phyloP scores from a whole-genome alignment of 306 rosid species.

The Coriaria nepalensis region DNA sequence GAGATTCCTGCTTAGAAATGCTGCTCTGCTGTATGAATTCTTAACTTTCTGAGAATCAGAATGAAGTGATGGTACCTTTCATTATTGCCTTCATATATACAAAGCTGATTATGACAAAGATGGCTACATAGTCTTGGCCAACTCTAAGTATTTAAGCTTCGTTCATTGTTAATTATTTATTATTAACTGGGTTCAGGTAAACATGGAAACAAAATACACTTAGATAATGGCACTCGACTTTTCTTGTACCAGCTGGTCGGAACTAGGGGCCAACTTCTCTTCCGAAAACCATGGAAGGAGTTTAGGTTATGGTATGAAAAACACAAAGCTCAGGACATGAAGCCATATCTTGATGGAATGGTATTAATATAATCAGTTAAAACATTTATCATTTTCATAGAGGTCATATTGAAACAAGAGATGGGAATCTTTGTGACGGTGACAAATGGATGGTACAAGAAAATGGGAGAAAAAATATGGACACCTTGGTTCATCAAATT shows the following conservation, averaged over 20 bases:
- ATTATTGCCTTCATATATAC: no score
- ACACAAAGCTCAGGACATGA: conserved; percentile 62
- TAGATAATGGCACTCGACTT: conserved; percentile 46
- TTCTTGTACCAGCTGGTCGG: conserved; percentile 89
- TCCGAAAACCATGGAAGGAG: conserved; percentile 97
- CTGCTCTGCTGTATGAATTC: no score
- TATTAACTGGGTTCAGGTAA: conserved; percentile 44
- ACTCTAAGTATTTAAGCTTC: neutral
- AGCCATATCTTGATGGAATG: conserved; percentile 85
- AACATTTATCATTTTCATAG: neutral
- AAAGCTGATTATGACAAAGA: neutral
- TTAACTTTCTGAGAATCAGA: no score
- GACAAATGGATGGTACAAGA: conserved; percentile 88
- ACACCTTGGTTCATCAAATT: conserved; percentile 98
- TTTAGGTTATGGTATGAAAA: conserved; percentile 89
- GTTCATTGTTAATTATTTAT: conserved; percentile 1
- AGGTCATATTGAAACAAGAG: conserved; percentile 6
- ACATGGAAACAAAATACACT: conserved; percentile 64
- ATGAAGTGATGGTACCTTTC: no score
- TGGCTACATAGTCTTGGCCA: neutral
- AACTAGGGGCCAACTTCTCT: conserved; percentile 98
- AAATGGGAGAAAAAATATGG: conserved; percentile 90
- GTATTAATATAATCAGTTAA: conserved; percentile 24
- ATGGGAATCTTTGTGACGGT: conserved; percentile 39
- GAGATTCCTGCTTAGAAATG: no score